phyloP scores from a whole-genome alignment of 768 basidiomycete species.

The Hygrocybe punicea region DNA sequence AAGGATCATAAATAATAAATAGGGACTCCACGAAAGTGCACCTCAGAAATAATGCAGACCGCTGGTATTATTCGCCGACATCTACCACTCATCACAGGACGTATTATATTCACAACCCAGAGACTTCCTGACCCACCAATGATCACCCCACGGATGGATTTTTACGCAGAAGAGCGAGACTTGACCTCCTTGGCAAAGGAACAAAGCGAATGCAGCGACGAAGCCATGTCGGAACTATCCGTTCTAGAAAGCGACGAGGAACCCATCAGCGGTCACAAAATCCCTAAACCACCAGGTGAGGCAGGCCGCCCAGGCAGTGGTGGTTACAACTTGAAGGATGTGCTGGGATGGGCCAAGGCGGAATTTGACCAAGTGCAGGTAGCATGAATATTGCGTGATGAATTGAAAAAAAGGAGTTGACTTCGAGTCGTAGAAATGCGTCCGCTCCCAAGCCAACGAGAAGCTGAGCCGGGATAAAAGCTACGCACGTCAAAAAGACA shows the following conservation, averaged over 20 bases:
- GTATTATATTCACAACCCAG: not conserved
- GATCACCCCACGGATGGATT: not conserved
- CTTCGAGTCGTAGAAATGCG: not conserved
- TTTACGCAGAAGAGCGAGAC: not conserved
- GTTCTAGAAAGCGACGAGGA: not conserved
- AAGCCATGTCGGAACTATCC: not conserved
- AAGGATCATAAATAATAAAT: not conserved
- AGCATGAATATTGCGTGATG: not conserved
- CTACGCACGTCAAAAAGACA: not conserved
- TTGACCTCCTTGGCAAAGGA: not conserved
- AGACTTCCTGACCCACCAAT: not conserved
- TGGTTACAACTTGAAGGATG: slow-evolving; percentile 19
- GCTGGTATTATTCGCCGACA: not conserved
- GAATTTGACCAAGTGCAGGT: slow-evolving; percentile 15
- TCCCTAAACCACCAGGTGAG: slow-evolving; percentile 19
- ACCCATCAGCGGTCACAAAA: not conserved
- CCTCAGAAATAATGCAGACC: not conserved
- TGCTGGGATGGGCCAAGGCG: slow-evolving; percentile 14
- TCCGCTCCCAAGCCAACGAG: not conserved
- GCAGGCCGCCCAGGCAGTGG: slow-evolving; percentile 18
- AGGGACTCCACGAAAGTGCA: not conserved
- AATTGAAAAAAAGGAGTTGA: not conserved
- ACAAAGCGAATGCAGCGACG: not conserved
- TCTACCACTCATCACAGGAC: not conserved
- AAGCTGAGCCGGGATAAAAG: not conserved